phyloP scores from a whole-genome alignment of 805 yeast genomes.

The Lipomyces kockii region DNA sequence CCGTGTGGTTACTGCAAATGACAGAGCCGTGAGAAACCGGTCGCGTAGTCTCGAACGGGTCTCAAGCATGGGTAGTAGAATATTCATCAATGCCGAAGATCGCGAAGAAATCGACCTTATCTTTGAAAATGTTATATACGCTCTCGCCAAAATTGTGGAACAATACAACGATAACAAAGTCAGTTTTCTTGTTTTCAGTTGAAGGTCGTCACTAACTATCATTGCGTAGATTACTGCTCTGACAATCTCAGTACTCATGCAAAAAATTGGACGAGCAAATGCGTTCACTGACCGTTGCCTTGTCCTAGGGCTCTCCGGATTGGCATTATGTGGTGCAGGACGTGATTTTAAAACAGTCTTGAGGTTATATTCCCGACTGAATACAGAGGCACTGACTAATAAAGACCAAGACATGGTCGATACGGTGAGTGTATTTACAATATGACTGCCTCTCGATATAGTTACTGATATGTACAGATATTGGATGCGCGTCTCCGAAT shows the following conservation, averaged over 20 bases:
- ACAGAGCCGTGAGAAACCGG: not conserved
- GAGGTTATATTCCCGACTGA: slow-evolving; percentile 59
- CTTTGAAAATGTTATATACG: slow-evolving; percentile 69
- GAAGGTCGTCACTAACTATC: slow-evolving; percentile 45
- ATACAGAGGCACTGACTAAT: slow-evolving; percentile 52
- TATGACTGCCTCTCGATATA: slow-evolving; percentile 21
- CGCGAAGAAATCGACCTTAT: slow-evolving; percentile 41
- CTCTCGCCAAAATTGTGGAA: slow-evolving; percentile 68
- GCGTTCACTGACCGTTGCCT: slow-evolving; percentile 61
- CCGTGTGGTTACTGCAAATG: slow-evolving; percentile 4
- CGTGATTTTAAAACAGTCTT: slow-evolving; percentile 70
- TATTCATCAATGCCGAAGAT: slow-evolving; percentile 18
- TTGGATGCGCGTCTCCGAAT: slow-evolving; percentile 56
- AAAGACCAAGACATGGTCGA: slow-evolving; percentile 47
- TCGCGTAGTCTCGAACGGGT: slow-evolving; percentile 20
- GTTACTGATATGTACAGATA: slow-evolving; percentile 42
- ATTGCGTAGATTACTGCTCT: slow-evolving; percentile 61
- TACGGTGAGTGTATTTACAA: slow-evolving; percentile 18
- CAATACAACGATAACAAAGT: slow-evolving; percentile 59
- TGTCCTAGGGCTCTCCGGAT: slow-evolving; percentile 63
- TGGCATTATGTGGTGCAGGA: slow-evolving; percentile 65
- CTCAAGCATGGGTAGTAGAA: slow-evolving; percentile 27
- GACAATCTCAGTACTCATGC: slow-evolving; percentile 80
- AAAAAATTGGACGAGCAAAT: slow-evolving; percentile 58
- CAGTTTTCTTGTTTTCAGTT: not conserved